Evolutionary conservation across 2,329 filamentous ascomycete species (phyloP), one percentile per base, ranked within the genome.

Genomic region (Tolypocladium tropicale): DNA sequence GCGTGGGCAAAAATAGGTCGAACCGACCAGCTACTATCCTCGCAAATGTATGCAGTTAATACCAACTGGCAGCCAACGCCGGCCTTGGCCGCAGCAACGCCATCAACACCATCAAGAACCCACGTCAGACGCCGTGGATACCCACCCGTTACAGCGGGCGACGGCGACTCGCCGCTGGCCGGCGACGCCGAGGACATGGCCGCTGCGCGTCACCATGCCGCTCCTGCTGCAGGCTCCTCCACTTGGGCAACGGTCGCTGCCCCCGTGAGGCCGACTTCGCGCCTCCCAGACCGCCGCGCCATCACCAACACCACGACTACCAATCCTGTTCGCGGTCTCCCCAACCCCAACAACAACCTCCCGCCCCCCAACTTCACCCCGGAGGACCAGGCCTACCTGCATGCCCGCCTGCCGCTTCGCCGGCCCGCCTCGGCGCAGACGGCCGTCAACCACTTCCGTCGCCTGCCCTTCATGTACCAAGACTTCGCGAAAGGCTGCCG

Each of bases 361-460:
- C 51, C n/a, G 25, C 28, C 55, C 5, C 21, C 37, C 39, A 25
- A 46, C 21, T 60, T 60, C 53, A 43, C 58, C 21, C 46, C 54
- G 25, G 57, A 59, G 50, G 59, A 59, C 54, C 59, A 55, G 30
- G 25, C 56, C 34, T 60, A 59, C 56, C 59, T 60, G 16, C 51
- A 49, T 28, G 50, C 43, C 54, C 56, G 59, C n/a, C 53, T 60
- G 11, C 59, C 59, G n/a, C n/a, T 59, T 25, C 53, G 43, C 41
- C 36, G 55, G 6, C 37, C 37, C 37, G 2, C 18, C 37, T 41
- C 37, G 1, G 37, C 37, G 7, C 37, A 41, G 37, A 41, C 37
- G 7, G 37, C 37, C n/a, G 37, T n/a, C 37, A 10, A n/a, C n/a
- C 37, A 41, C 37, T 41, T 41, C n/a, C 16, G 37, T 12, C 37